Percentiles rank a stretch among this genome's conserved stretches.
phyloP scores from a whole-genome alignment of 2,329 filamentous ascomycete species.

The Teratosphaeriaceae sp. region DNA sequence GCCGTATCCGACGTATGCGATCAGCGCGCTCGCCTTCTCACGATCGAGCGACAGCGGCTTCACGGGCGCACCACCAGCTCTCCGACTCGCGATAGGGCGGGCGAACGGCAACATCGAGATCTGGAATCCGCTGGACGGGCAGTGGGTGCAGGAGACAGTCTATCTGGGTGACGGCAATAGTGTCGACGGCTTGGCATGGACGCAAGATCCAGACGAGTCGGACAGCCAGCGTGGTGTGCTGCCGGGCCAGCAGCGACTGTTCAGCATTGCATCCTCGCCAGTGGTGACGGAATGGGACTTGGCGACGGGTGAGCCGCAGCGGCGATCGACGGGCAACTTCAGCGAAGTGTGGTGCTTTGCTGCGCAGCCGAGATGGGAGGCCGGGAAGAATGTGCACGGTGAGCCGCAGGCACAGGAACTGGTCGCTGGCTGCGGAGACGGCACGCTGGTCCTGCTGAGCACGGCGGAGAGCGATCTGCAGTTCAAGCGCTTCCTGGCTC shows the following conservation, averaged over 20 bases:
- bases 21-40: conserved; percentile 93
- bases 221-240: conserved; percentile 55
- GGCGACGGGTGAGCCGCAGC: conserved; percentile 65
- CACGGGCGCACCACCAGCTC: conserved; percentile 46
- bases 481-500: conserved; percentile 68
- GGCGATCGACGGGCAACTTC: conserved; percentile 84
- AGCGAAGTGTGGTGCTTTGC: conserved; percentile 97
- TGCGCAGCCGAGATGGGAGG: conserved; percentile 62
- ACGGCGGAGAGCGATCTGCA: conserved; percentile 77
- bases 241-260: conserved; percentile 72
- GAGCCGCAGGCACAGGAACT: conserved; percentile 50
- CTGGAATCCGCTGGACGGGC: conserved; percentile 79
- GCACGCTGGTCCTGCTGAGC: conserved; percentile 78
- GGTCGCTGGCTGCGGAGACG: conserved; percentile 85
- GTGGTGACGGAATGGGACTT: conserved; percentile 95
- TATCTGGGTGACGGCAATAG: conserved; percentile 72
- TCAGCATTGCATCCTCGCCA: conserved; percentile 92
- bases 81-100: conserved; percentile 81
- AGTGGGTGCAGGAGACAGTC: conserved; percentile 85
- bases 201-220: conserved; percentile 71
- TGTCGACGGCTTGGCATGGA: conserved; percentile 88
- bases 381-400: conserved; percentile 21
- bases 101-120: conserved; percentile 96
- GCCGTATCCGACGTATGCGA: conserved; percentile 81
- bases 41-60: conserved; percentile 51